Conservation (phyloP, 805 yeast genomes). For the Saccharomycopsis fibuligera region DNA sequence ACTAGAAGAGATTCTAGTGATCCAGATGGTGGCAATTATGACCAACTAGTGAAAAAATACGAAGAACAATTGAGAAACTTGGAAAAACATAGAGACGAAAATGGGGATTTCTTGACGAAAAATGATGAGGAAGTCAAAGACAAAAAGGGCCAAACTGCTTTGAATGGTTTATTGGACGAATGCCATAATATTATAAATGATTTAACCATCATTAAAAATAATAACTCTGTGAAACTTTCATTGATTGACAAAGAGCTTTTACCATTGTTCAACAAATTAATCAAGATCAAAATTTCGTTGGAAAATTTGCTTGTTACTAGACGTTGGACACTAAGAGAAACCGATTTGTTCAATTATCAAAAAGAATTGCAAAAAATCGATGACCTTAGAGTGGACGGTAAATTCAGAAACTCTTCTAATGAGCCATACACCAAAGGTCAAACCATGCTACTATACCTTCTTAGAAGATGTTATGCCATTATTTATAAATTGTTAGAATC, state of each 20-base stretch:
- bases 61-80: constrained; percentile 36
- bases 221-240: constrained; percentile 16
- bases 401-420: constrained; percentile 33
- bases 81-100: constrained; percentile 46
- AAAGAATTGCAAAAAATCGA: constrained; percentile 69
- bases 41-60: constrained; percentile 27
- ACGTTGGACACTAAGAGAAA: constrained; percentile 96
- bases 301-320: constrained; percentile 85
- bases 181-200: constrained; percentile 72
- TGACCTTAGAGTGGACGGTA: constrained; percentile 57
- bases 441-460: constrained; percentile 60
- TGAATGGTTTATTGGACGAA: constrained; percentile 76
- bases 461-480: constrained; percentile 86
- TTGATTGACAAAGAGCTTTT: constrained; percentile 46
- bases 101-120: constrained; percentile 42
- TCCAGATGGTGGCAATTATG: constrained; percentile 24
- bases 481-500: constrained; percentile 85
- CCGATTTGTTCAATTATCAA: constrained; percentile 84
- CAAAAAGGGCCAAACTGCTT: constrained; percentile 39
- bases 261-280: constrained; percentile 57
- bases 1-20: constrained; percentile 31
- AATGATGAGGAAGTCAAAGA: constrained; percentile 20
- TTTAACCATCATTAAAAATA: constrained; percentile 41
- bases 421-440: constrained; percentile 44
- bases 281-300: constrained; percentile 61